These are phyloP conservation scores for Colletotrichum cereale DNA, from an alignment of 2,329 filamentous ascomycete genomes.

Conservation along the genomic window DNA sequence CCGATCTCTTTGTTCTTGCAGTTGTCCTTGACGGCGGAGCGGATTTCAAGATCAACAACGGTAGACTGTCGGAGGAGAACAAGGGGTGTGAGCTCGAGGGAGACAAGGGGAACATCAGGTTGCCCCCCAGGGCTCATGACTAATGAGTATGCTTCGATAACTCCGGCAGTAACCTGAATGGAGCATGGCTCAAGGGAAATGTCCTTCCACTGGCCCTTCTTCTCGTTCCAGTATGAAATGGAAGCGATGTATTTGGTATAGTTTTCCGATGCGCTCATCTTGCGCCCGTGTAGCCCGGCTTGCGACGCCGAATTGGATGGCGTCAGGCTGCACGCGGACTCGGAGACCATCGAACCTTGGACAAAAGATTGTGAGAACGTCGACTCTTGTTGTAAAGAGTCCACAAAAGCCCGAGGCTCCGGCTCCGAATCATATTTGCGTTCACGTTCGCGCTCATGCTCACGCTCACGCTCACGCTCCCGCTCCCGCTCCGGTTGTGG, in stretches of 20 bases:
- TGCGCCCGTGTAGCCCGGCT: slow-evolving; percentile 68
- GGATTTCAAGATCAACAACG: slow-evolving; percentile 92
- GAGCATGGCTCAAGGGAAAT: slow-evolving; percentile 65
- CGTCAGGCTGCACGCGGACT: slow-evolving; percentile 72
- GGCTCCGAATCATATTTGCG: slow-evolving; percentile 41
- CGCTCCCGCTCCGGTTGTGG: slow-evolving; percentile 45
- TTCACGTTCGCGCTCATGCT: slow-evolving; percentile 40
- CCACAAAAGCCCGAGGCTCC: slow-evolving; percentile 9
- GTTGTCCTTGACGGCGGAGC: slow-evolving; percentile 82
- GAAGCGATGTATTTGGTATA: slow-evolving; percentile 63
- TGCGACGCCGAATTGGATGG: slow-evolving; percentile 89
- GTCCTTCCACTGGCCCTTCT: slow-evolving; percentile 71
- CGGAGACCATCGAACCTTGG: slow-evolving; percentile 56
- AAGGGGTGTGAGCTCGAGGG: slow-evolving; percentile 89
- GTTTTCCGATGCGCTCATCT: slow-evolving; percentile 57
- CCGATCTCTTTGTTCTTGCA: slow-evolving; percentile 78
- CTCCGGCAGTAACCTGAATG: slow-evolving; percentile 68
- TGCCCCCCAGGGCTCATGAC: slow-evolving; percentile 45
- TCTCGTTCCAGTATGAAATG: slow-evolving; percentile 73
- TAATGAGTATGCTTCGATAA: slow-evolving; percentile 69
- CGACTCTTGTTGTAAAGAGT: slow-evolving; percentile 45
- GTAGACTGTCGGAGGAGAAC: slow-evolving; percentile 93
- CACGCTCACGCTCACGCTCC: slow-evolving; percentile 42
- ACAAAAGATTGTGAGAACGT: slow-evolving; percentile 51
- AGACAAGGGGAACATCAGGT: slow-evolving; percentile 64